Evolutionary conservation across 140 eudicot genomes (phyloP).

Genomic region (Stevia rebaudiana): DNA sequence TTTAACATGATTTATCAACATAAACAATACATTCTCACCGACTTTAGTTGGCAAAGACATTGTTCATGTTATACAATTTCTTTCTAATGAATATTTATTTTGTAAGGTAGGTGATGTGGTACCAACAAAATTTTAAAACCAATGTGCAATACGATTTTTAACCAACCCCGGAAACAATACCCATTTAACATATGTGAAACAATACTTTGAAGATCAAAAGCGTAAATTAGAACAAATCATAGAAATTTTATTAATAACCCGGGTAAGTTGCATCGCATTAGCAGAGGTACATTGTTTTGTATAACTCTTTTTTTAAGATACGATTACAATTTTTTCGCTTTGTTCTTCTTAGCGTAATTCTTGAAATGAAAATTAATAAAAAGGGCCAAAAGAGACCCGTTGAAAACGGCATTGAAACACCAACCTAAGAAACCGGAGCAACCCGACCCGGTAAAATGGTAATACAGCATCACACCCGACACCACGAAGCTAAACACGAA

Average conservation of each 20-base stretch:
- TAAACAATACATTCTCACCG: neutral
- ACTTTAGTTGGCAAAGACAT: too few species aligned
- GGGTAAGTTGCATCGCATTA: too few species aligned
- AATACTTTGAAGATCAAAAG: too few species aligned
- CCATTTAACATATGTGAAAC: too few species aligned
- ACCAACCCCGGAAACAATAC: too few species aligned
- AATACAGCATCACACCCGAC: conserved; percentile 69
- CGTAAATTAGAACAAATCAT: neutral
- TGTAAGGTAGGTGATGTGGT: neutral
- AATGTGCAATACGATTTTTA: too few species aligned
- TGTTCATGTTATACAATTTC: neutral
- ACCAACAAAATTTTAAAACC: neutral
- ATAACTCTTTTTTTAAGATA: neutral
- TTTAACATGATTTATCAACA: neutral
- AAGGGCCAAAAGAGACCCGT: conserved; percentile 77
- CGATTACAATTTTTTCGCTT: conserved; percentile 16
- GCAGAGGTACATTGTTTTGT: neutral
- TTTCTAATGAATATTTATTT: neutral
- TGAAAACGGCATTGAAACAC: conserved; percentile 86
- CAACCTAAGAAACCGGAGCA: conserved; percentile 80
- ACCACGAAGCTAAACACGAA: conserved; percentile 77
- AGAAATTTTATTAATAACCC: neutral
- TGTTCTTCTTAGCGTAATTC: conserved; percentile 52
- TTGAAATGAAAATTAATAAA: conserved; percentile 61
- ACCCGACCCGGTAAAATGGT: conserved; percentile 53